Percentiles rank a stretch among this genome's conserved stretches.
Conservation (phyloP, 1,284 basidiomycete genomes). For the Tylopilus orsonianus region DNA sequence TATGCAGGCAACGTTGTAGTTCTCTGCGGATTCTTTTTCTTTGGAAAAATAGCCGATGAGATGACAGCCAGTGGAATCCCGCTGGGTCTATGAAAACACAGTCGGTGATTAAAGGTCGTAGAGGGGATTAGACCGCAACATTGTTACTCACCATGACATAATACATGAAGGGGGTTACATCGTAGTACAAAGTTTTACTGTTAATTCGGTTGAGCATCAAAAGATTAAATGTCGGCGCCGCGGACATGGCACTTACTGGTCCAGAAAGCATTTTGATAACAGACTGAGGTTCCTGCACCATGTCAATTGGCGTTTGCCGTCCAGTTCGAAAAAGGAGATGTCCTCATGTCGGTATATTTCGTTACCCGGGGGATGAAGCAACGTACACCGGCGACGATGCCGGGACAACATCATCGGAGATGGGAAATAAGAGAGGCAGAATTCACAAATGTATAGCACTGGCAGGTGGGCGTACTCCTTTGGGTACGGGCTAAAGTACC, state of each 20-base stretch:
- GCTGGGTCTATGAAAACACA: conserved; percentile 63
- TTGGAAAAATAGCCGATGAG: conserved; percentile 99
- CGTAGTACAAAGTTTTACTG: conserved; percentile 98
- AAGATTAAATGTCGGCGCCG: conserved; percentile 11
- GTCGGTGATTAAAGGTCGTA: conserved; percentile 17
- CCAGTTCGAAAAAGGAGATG: conserved; percentile 98
- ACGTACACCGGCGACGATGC: conserved; percentile 89
- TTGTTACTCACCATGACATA: conserved; percentile 84
- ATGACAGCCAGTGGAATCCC: conserved; percentile 91
- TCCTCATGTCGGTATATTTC: conserved; percentile 98
- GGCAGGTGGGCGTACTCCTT: conserved; percentile 97
- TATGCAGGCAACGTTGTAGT: conserved; percentile 99
- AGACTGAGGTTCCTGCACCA: conserved; percentile 98
- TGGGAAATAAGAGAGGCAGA: conserved; percentile 91
- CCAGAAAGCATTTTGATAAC: conserved; percentile 96
- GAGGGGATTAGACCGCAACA: conserved; percentile 1
- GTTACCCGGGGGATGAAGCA: conserved; percentile 97
- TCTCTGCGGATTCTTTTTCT: conserved; percentile 97
- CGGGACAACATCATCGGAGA: conserved; percentile 86
- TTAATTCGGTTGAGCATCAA: conserved; percentile 24
- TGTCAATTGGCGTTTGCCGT: conserved; percentile 92
- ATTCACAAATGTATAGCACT: conserved; percentile 97
- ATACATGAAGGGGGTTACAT: conserved; percentile 99
- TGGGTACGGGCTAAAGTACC: conserved; percentile 99
- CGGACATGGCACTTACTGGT: conserved; percentile 67